A percentile compares a stretch with the other conserved stretches of the same genome.
phyloP scores from a whole-genome alignment of 2,329 filamentous ascomycete species.

The Hymenoscyphus fructigenus region DNA sequence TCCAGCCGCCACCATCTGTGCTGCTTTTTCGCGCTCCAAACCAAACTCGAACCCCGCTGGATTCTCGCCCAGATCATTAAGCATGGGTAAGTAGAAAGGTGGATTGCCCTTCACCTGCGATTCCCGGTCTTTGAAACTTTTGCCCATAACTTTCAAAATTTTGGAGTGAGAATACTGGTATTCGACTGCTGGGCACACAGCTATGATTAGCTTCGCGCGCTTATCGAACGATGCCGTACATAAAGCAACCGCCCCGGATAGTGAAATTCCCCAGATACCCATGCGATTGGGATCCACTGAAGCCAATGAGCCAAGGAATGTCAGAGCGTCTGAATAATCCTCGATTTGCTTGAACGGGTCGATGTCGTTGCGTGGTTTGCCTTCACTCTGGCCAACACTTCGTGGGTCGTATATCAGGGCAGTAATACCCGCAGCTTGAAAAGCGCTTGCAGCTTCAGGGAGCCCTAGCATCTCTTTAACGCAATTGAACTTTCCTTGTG shows the following conservation, averaged over 20 bases:
- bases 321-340: constrained; percentile 27
- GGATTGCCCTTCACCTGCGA: constrained; percentile 42
- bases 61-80: neutral
- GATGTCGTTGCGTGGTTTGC: constrained; percentile 36
- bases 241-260: constrained; percentile 40
- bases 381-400: constrained; percentile 36
- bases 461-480: constrained; percentile 20
- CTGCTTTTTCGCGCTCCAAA: neutral
- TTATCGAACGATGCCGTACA: constrained; percentile 40
- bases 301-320: neutral
- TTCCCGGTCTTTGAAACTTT: constrained; percentile 40
- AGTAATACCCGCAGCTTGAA: constrained; percentile 35
- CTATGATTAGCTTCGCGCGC: constrained; percentile 39
- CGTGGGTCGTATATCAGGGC: constrained; percentile 40
- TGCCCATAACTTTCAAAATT: constrained; percentile 30
- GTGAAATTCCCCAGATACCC: constrained; percentile 40
- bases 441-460: constrained; percentile 17
- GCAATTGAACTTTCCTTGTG: constrained; percentile 28
- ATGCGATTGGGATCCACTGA: constrained; percentile 35
- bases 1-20: neutral
- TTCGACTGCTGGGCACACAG: constrained; percentile 25
- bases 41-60: neutral
- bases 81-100: constrained; percentile 38
- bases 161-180: neutral
- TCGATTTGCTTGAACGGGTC: constrained; percentile 34